Conservation (phyloP, 2,329 filamentous ascomycete genomes). For the Cylindrodendrum hubeiense region DNA sequence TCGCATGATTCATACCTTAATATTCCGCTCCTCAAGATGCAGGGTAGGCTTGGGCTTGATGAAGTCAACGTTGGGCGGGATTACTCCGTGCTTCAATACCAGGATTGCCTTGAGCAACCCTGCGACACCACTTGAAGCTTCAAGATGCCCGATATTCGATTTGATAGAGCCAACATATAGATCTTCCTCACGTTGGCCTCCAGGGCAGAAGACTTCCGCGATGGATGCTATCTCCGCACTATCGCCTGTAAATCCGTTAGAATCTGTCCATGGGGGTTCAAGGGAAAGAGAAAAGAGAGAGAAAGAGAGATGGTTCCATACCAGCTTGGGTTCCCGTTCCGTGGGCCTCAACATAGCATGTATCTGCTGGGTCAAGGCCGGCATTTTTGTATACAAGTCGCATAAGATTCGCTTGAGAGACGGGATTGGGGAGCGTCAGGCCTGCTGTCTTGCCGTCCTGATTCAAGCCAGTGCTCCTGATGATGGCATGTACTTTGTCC, state of each 20-base stretch:
- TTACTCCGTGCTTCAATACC: constrained; percentile 26
- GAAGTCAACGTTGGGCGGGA: constrained; percentile 25
- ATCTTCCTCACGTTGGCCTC: constrained; percentile 19
- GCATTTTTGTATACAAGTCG: not conserved
- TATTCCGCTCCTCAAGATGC: constrained; percentile 6
- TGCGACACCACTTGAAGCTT: constrained; percentile 22
- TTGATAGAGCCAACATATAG: constrained; percentile 28
- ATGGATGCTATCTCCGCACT: constrained; percentile 22
- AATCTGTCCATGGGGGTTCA: too few relatives aligned
- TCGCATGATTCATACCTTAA: constrained; percentile 6
- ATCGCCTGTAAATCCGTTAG: too few relatives aligned
- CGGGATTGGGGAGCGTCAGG: constrained; percentile 54
- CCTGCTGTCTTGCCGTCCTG: constrained; percentile 35
- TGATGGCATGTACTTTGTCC: constrained; percentile 49
- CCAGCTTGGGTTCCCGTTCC: constrained; percentile 25
- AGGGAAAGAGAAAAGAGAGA: too few relatives aligned
- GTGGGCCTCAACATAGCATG: constrained; percentile 17
- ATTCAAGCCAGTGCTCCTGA: constrained; percentile 46
- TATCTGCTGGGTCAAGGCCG: constrained; percentile 8
- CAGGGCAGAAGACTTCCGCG: constrained; percentile 12
- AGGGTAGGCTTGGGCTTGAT: constrained; percentile 12
- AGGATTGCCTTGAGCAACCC: constrained; percentile 27
- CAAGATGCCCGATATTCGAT: constrained; percentile 29
- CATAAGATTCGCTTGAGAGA: constrained; percentile 21
- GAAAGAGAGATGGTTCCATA: too few relatives aligned